Evolutionary conservation across 2,329 filamentous ascomycete species (phyloP).

Genomic region (Fusarium bulbicola): DNA sequence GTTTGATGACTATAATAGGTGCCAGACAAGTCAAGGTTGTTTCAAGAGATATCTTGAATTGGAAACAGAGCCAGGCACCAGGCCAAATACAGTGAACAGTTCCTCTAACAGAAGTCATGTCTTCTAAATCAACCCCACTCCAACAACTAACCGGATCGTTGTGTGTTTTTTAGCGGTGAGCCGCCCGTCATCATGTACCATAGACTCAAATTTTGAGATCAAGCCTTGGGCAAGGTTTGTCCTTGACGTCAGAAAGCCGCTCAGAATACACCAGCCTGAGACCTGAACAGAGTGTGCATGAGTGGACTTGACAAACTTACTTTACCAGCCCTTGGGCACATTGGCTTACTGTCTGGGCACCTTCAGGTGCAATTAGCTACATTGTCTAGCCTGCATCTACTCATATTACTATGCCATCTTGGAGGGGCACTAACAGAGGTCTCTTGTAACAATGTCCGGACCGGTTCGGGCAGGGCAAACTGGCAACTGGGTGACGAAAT

Average conservation of each 20-base stretch:
- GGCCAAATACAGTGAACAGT: background rate
- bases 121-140: constrained; percentile 5
- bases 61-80: constrained; percentile 17
- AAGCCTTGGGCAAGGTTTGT: background rate
- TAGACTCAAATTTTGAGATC: background rate
- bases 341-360: background rate
- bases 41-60: constrained; percentile 24
- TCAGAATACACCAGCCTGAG: background rate
- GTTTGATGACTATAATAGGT: constrained; percentile 3
- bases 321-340: background rate
- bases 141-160: constrained; percentile 4
- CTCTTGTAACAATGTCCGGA: constrained; percentile 2
- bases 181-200: background rate
- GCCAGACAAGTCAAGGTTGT: background rate
- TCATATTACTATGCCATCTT: background rate
- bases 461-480: constrained; percentile 8
- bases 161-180: constrained; percentile 36
- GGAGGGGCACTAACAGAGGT: background rate
- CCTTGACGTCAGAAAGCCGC: constrained; percentile 10
- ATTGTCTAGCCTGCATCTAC: background rate
- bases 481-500: background rate
- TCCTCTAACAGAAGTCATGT: constrained; percentile 10
- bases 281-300: background rate
- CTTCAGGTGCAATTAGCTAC: background rate
- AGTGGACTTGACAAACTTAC: background rate